Conservation (phyloP, 495 filamentous ascomycete genomes). For the Jackrogersella multiformis region DNA sequence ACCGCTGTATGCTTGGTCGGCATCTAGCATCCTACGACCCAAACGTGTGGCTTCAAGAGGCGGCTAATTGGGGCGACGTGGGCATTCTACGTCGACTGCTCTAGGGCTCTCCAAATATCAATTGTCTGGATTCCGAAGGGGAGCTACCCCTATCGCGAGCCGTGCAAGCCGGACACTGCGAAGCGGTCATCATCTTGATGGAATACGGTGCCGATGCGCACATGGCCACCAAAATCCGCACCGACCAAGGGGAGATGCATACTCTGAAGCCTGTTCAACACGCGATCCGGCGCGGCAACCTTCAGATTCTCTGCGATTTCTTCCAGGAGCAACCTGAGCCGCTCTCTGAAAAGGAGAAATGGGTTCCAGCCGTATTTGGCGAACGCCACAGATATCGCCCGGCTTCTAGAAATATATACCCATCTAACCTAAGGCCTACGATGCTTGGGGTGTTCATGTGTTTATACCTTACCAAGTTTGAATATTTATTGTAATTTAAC, state of each 20-base stretch:
- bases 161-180: not conserved
- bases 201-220: conserved; percentile 9
- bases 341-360: not conserved
- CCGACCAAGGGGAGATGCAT: not conserved
- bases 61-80: conserved; percentile 9
- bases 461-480: no score
- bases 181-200: not conserved
- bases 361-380: not conserved
- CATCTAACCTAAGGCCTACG: no score
- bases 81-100: not conserved
- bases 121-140: not conserved
- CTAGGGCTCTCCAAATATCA: conserved; percentile 1
- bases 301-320: not conserved
- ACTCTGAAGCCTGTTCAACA: conserved; percentile 2
- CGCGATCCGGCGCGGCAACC: not conserved
- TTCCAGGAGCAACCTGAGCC: not conserved
- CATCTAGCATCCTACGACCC: not conserved
- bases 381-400: not conserved
- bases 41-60: conserved; percentile 12
- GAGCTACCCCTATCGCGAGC: conserved; percentile 4
- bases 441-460: no score
- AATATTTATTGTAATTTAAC: no score
- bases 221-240: not conserved
- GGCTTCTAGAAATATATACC: not conserved
- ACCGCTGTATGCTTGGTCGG: not conserved